Evolutionary conservation across 1,284 basidiomycete genomes (phyloP), one percentile per base, ranked within the genome.

Genomic region (Vanrija sp.): DNA sequence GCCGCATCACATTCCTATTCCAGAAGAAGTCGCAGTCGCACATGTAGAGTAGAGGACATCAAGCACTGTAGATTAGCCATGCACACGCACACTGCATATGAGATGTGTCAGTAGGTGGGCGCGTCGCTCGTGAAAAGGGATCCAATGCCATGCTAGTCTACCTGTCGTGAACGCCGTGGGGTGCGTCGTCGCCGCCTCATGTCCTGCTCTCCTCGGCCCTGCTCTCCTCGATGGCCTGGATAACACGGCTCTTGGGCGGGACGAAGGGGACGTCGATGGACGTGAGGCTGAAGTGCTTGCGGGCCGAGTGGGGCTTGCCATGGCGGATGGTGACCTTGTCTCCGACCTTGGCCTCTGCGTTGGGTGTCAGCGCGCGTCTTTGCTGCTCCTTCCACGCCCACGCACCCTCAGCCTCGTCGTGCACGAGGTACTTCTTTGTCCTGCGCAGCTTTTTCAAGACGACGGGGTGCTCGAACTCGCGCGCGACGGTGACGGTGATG

Each of bases 1-100:
- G 75, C 4, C 61, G 68, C 38, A 59, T 75, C 50, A 71, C 67
- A 59, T 75, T 69, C 53, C 60, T 75, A 15, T 74, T 77, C 49
- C 72, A 77, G 53, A 74, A 71, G 57, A 47, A 65, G 14, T 69
- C 67, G 14, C 60, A 65, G 46, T 55, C 67, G 14, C 58, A 59
- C 20, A 36, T 60, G 47, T 56, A 53, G 47, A 39, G 19, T 39
- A 47, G 46, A 20, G 1, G 6, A 7, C 31, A 39, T 6, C 15
- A 16, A 39, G 3, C 7, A 19, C 22, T 41, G 39, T 41, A 41
- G 39, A 18, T 19, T 41, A 41, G 39, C 31, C 8, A 31, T 31
- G 31, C 31, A 31, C 31, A 31, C 10, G 12, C 24, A 25, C 24
- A 25, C 9, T 9, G 10, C 31, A 31, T 31, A 31, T 31, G 9